Percentiles rank a stretch among this genome's conserved stretches.
phyloP scores from a whole-genome alignment of 192 early-diverging fungal genomes.

The Gigaspora rosea region DNA sequence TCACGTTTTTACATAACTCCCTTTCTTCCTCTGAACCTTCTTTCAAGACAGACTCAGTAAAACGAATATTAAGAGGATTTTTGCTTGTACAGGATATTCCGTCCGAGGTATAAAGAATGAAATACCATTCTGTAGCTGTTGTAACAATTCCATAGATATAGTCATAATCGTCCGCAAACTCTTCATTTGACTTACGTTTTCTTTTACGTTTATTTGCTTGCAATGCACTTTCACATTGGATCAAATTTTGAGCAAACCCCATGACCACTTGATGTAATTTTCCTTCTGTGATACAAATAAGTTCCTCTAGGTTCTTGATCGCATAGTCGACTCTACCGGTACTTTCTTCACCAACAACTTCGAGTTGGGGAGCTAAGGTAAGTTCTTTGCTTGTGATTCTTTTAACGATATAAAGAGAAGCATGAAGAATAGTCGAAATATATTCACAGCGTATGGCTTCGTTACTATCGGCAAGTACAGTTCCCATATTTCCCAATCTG shows the following conservation, averaged over 20 bases:
- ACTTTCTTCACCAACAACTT: conserved; percentile 11
- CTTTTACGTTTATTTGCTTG: conserved; percentile 20
- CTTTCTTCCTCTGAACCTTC: not conserved
- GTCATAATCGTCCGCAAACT: conserved; percentile 6
- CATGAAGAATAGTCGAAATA: conserved; percentile 14
- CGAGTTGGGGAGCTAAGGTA: too few relatives aligned
- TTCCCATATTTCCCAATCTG: not conserved
- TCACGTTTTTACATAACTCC: not conserved
- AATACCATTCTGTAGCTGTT: conserved; percentile 9
- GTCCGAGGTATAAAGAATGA: conserved; percentile 11
- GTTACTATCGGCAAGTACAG: not conserved
- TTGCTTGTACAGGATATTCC: not conserved
- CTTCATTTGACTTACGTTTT: conserved; percentile 5
- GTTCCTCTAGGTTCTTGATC: conserved; percentile 8
- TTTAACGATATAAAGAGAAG: not conserved
- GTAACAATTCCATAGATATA: conserved; percentile 16
- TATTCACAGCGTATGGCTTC: conserved; percentile 19
- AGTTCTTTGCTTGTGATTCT: conserved; percentile 1
- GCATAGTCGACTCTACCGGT: conserved; percentile 4
- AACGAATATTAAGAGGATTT: not conserved
- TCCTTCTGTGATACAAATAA: conserved; percentile 22
- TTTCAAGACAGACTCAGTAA: not conserved
- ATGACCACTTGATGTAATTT: not conserved
- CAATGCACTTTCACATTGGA: conserved; percentile 1
- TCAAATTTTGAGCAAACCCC: conserved; percentile 9